Evolutionary conservation across 2,329 filamentous ascomycete genomes (phyloP).

Genomic region (Coniochaeta sp.): DNA sequence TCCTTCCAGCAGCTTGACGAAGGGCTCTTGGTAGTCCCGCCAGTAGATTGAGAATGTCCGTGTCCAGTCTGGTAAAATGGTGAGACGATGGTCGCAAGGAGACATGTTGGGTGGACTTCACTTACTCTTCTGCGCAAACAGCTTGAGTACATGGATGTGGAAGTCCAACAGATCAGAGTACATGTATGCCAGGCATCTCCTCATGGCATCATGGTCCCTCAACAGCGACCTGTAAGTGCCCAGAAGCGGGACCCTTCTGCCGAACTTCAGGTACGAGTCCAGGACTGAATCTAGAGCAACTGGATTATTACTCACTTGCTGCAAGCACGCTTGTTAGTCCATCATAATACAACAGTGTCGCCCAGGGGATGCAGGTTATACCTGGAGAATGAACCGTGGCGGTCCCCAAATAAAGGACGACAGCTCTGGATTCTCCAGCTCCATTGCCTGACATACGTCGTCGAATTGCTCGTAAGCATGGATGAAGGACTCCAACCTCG

Average conservation of each 20-base stretch:
- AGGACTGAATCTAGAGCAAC: conserved; percentile 11
- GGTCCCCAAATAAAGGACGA: conserved; percentile 20
- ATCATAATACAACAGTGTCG: conserved; percentile 9
- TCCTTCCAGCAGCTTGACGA: conserved; percentile 6
- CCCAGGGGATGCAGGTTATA: not conserved
- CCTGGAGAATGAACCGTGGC: conserved; percentile 16
- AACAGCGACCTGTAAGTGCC: conserved; percentile 8
- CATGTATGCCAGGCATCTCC: conserved; percentile 13
- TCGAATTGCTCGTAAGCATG: conserved; percentile 14
- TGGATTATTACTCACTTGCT: not conserved
- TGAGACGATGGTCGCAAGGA: no score
- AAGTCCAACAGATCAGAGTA: conserved; percentile 17
- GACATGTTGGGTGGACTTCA: no score
- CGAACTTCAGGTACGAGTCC: conserved; percentile 14
- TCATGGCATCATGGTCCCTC: conserved; percentile 8
- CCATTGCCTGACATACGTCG: conserved; percentile 5
- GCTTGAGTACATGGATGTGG: conserved; percentile 7
- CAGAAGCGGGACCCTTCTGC: conserved; percentile 10
- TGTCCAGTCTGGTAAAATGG: conserved; percentile 6
- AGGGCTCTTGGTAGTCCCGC: conserved; percentile 5
- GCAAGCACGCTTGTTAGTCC: not conserved
- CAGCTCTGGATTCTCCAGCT: conserved; percentile 6
- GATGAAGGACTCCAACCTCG: conserved; percentile 17
- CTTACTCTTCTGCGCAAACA: conserved; percentile 8
- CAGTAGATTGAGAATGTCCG: conserved; percentile 8